Base-by-base conservation (phyloP, 331 rosid species). In the Quercus phellos region DNA sequence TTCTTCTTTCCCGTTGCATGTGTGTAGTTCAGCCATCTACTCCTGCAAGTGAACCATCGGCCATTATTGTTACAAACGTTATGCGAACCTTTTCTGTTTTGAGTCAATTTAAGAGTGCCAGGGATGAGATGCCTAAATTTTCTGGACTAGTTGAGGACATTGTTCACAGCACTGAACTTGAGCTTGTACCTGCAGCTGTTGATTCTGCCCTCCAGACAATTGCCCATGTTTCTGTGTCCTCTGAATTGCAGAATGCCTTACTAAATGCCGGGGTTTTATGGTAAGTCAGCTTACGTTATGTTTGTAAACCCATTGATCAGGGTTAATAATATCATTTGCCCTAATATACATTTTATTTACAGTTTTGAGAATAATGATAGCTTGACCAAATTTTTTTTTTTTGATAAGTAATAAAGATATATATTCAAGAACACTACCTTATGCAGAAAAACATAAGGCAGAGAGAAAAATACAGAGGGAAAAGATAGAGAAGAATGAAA, bases 1-100 rank as follows among this genome's bases (percentile, higher is more conserved):
- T 90, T 78, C 99, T 95, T 88, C 98, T 95, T 84, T 90, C 97
- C 78, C 99, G 98, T 69, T 95, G 99, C 91, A 89, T 93, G 93
- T 76, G 92, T 74, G 94, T 95, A 26, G 98, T 95, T 83, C 99
- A 95, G 74, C 96, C 97, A 82, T 86, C 93, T 60, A 95, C 98
- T 77, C 85, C 90, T 68, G 94, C 98, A 82, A 93, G 77, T 82
- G 98, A 95, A 83, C 92, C 98, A 46, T 93, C 97, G 2, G 94
- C 99, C 61, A 83, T 90, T 53, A 93, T 95, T 83, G 93, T 95
- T 85, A 91, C 98, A 55, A 95, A 93, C 86, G 87, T 87, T 78
- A 93, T 95, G 98, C 88, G 80, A 30, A 95, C 99, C 54, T 93
- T 95, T 86, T 71, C 93, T 68, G 98, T 90, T 83, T 82, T 95